Conservation (phyloP, 2,329 filamentous ascomycete genomes). For the Cercospora sp. region DNA sequence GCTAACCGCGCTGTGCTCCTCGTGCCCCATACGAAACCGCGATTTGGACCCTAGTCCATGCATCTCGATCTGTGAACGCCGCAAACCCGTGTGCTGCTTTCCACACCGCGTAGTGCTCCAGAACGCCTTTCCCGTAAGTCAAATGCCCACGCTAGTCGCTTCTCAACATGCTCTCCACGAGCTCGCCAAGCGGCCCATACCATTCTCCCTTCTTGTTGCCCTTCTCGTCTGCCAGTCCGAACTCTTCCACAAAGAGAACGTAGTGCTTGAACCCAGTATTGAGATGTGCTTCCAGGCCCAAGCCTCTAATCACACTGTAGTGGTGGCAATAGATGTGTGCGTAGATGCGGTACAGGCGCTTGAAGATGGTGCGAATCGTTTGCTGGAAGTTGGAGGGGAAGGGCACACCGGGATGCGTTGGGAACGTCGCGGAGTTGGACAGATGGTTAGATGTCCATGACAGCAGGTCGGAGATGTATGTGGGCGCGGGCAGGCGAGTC, state of each 20-base stretch:
- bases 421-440: conserved; percentile 92
- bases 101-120: background rate
- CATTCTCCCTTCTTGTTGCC: conserved; percentile 64
- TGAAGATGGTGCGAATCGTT: conserved; percentile 99
- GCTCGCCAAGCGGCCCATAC: conserved; percentile 91
- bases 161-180: conserved; percentile 96
- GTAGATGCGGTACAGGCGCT: conserved; percentile 97
- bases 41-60: background rate
- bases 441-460: conserved; percentile 93
- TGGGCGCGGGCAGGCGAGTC: conserved; percentile 95
- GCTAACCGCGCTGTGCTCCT: background rate
- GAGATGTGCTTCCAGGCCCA: conserved; percentile 92
- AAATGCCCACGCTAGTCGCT: conserved; percentile 64
- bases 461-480: conserved; percentile 98
- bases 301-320: conserved; percentile 92
- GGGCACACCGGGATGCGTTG: conserved; percentile 71
- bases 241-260: conserved; percentile 97
- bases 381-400: conserved; percentile 89
- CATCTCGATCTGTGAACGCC: background rate
- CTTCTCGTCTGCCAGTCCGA: conserved; percentile 85
- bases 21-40: background rate
- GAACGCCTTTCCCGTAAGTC: background rate
- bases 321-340: conserved; percentile 98
- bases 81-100: background rate
- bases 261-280: conserved; percentile 99